Evolutionary conservation across 2,329 filamentous ascomycete genomes (phyloP).

Genomic region (Ascomycota sp.): DNA sequence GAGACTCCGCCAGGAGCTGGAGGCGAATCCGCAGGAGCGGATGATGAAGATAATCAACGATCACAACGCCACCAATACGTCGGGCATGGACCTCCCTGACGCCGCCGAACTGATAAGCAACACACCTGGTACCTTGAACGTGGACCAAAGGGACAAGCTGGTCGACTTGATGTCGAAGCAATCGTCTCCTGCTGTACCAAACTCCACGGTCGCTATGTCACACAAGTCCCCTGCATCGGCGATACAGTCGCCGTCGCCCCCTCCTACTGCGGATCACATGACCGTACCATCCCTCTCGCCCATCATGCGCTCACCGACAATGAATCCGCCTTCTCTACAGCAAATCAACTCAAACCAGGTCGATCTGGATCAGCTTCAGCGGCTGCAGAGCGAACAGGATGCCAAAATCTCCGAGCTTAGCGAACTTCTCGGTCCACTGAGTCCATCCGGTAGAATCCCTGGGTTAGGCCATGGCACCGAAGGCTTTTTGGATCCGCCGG

Average conservation of each 20-base stretch:
- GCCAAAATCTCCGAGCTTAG: constrained; percentile 54
- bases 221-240: neutral
- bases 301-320: constrained; percentile 20
- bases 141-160: constrained; percentile 35
- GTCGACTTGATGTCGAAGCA: constrained; percentile 35
- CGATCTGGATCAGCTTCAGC: constrained; percentile 58
- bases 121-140: constrained; percentile 29
- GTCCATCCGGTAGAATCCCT: constrained; percentile 57
- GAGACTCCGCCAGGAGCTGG: constrained; percentile 31
- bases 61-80: constrained; percentile 31
- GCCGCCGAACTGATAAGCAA: constrained; percentile 27
- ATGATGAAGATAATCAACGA: constrained; percentile 46
- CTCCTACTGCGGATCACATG: constrained; percentile 7
- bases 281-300: constrained; percentile 23
- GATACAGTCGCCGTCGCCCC: constrained; percentile 3
- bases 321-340: constrained; percentile 29
- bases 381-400: constrained; percentile 58
- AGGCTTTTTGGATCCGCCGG: constrained; percentile 14
- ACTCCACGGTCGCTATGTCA: constrained; percentile 6
- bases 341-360: constrained; percentile 46
- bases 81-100: constrained; percentile 29
- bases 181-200: constrained; percentile 8
- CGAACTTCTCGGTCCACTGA: constrained; percentile 54
- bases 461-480: constrained; percentile 30
- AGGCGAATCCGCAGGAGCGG: constrained; percentile 33